Evolutionary conservation across 2,329 filamentous ascomycete genomes (phyloP).

Genomic region (Macroventuria anomochaeta): DNA sequence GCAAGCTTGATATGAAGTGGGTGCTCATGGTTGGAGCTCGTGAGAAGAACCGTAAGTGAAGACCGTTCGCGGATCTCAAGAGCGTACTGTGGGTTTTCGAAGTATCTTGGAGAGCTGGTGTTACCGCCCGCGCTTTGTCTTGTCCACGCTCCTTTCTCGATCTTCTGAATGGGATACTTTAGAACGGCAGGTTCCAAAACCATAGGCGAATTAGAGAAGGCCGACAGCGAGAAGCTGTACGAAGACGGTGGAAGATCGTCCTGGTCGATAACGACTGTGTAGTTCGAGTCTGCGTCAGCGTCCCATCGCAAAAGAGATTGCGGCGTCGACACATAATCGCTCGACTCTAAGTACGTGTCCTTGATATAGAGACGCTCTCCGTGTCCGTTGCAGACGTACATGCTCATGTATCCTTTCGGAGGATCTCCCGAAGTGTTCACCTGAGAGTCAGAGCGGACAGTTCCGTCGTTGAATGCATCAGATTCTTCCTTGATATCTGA

Average conservation of each 20-base stretch:
- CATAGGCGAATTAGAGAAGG: slow-evolving; percentile 73
- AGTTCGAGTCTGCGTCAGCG: slow-evolving; percentile 57
- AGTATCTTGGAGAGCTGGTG: slow-evolving; percentile 75
- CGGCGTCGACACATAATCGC: slow-evolving; percentile 91
- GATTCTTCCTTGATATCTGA: slow-evolving; percentile 46
- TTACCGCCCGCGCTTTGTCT: slow-evolving; percentile 83
- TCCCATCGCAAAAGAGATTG: slow-evolving; percentile 85
- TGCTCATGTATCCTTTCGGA: slow-evolving; percentile 78
- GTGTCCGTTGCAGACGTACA: slow-evolving; percentile 77
- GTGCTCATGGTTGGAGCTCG: slow-evolving; percentile 69
- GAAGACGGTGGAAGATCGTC: slow-evolving; percentile 74
- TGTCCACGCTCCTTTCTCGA: slow-evolving; percentile 74
- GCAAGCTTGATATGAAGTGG: slow-evolving; percentile 86
- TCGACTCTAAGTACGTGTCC: slow-evolving; percentile 73
- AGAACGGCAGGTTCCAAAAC: slow-evolving; percentile 67
- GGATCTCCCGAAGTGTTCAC: slow-evolving; percentile 37
- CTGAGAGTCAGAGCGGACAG: slow-evolving; percentile 30
- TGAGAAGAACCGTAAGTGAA: slow-evolving; percentile 75
- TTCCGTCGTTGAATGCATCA: slow-evolving; percentile 43
- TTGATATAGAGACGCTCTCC: slow-evolving; percentile 77
- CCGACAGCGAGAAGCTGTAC: slow-evolving; percentile 87
- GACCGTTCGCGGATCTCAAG: slow-evolving; percentile 65
- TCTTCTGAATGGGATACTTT: slow-evolving; percentile 64
- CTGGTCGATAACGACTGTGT: slow-evolving; percentile 76
- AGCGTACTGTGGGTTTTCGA: slow-evolving; percentile 86